Conservation (phyloP, 2,329 filamentous ascomycete species). For the Penicillium sclerotigenum region DNA sequence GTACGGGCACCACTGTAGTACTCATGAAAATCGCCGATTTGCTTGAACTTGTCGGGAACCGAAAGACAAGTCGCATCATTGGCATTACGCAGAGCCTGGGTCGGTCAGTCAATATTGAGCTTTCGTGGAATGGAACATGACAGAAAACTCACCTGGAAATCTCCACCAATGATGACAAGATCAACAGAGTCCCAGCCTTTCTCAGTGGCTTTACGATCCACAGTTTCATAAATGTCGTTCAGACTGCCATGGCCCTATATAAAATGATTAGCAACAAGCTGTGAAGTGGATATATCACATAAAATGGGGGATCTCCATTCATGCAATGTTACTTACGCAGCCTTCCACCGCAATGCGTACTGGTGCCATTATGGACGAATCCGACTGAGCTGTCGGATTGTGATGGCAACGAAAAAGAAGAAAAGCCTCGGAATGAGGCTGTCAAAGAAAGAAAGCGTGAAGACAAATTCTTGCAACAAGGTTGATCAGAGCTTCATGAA, state of each 20-base stretch:
- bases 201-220: conserved; percentile 64
- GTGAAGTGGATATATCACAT: background rate
- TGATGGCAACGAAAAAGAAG: background rate
- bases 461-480: background rate
- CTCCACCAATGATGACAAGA: conserved; percentile 88
- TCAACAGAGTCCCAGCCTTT: conserved; percentile 81
- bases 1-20: conserved; percentile 78
- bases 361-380: background rate
- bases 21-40: conserved; percentile 86
- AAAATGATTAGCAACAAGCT: conserved; percentile 12
- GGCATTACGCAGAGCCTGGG: conserved; percentile 78
- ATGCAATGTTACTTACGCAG: conserved; percentile 59
- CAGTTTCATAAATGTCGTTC: conserved; percentile 82
- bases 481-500: background rate
- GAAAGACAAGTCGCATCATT: conserved; percentile 85
- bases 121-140: background rate
- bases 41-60: conserved; percentile 81
- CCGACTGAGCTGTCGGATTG: background rate
- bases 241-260: conserved; percentile 82
- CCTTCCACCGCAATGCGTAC: conserved; percentile 81
- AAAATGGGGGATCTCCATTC: background rate
- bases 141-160: conserved; percentile 69
- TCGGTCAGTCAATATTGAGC: background rate
- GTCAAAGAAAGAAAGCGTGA: background rate
- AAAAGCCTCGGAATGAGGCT: background rate